A percentile compares a stretch with the other conserved stretches of the same genome.
These are phyloP conservation scores for Stentor coeruleus DNA, from an alignment of 73 alveolate genomes.

Conservation along the genomic window DNA sequence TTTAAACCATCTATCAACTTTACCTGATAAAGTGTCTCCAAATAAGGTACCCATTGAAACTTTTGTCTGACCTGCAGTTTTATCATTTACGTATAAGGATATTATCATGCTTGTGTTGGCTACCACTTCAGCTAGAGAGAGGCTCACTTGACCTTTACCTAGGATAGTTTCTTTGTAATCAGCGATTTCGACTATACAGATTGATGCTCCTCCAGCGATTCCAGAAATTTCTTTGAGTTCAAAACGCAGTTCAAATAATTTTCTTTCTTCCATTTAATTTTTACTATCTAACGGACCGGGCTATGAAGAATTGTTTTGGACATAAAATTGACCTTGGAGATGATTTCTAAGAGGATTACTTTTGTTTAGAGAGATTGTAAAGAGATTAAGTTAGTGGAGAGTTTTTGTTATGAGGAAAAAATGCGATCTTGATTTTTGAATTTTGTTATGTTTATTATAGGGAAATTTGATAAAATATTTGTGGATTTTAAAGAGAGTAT, in stretches of 20 bases:
- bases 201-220: background rate
- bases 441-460: too few relatives aligned
- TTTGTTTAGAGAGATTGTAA: too few relatives aligned
- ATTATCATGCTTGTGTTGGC: background rate
- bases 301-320: too few relatives aligned
- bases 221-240: slow-evolving; percentile 15
- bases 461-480: too few relatives aligned
- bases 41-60: slow-evolving; percentile 14
- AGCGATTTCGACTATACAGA: background rate
- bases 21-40: background rate
- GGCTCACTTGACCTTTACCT: background rate
- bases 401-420: too few relatives aligned
- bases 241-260: background rate
- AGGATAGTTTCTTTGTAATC: background rate
- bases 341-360: too few relatives aligned
- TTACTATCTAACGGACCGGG: too few relatives aligned
- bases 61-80: background rate
- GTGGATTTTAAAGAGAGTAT: too few relatives aligned
- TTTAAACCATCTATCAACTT: slow-evolving; percentile 12
- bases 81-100: background rate
- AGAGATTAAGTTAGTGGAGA: too few relatives aligned
- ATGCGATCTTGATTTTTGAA: too few relatives aligned
- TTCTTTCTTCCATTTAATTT: slow-evolving; percentile 13
- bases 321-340: too few relatives aligned
- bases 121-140: background rate